Evolutionary conservation across 148 eudicot genomes (phyloP), one percentile per base, ranked within the genome.

Genomic region (Linanthus parryae): DNA sequence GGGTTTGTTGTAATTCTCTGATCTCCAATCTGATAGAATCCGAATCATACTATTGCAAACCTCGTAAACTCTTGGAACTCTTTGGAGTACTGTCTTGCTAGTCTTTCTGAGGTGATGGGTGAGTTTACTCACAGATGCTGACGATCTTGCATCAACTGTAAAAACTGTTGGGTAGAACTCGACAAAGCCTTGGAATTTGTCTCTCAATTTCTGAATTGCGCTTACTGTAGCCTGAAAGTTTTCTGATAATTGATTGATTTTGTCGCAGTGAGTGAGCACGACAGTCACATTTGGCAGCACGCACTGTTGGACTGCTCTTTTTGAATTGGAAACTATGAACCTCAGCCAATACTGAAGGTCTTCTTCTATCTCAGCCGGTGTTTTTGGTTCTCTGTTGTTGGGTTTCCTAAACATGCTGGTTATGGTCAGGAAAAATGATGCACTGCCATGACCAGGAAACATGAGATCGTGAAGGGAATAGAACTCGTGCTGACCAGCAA

Each of bases 391-490:
- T 72, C 72, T 74, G 65, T 86, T 91, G 68, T 35, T 76, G 26
- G 86, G 77, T 46, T 79, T 83, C 52, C 72, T 59, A 44, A 68
- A 81, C 62, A 87, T 57, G 65, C 90, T 87, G 33, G 73, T 54
- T 46, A 81, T 18, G 58, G 87, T 66, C 36, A 92, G 52, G 70
- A 91, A 91, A 63, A 73, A 37, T 3, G 89, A 83, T 8, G 98
- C 89, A 54, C 98, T 83, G 27, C 92, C 95, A 48, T 83, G 86
- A 20, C 98, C 98, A 0, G 98, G 98, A 54, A 91, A 91, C 98
- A 91, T 86, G 53, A 86, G 73, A 63, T 91, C 94, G 14, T 86
- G 94, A 62, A 86, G 65, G 35, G 95, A 74, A 59, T 46, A 83
- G 24, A 77, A 57, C 58, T 79, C 95, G 11, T 81, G 92, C 57